These are phyloP conservation scores for Antitrichia curtipendula DNA, from an alignment of 225 moss, liverwort and hornwort species.

Conservation along the genomic window DNA sequence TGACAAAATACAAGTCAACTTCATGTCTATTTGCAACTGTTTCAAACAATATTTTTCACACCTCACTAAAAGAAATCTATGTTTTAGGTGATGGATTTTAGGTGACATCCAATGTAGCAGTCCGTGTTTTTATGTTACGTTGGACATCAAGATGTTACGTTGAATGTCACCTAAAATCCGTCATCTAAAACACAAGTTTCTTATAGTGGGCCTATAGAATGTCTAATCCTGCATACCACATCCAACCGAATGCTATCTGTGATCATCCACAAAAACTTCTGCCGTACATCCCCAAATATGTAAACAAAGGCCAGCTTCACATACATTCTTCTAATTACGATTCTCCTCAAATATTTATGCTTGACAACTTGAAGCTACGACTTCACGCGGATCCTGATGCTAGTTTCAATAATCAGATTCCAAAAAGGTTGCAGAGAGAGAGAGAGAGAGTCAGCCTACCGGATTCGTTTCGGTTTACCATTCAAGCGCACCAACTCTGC, in stretches of 20 bases:
- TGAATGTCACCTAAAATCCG: too few relatives aligned
- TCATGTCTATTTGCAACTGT: not conserved
- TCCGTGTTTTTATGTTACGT: too few relatives aligned
- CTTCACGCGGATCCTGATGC: not conserved
- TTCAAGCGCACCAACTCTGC: slow-evolving; percentile 78
- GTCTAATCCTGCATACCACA: not conserved
- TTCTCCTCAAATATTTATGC: not conserved
- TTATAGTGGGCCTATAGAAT: too few relatives aligned
- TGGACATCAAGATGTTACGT: too few relatives aligned
- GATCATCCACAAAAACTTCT: not conserved
- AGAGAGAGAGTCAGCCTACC: slow-evolving; percentile 4
- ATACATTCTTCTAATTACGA: not conserved
- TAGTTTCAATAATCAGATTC: not conserved
- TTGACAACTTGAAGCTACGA: not conserved
- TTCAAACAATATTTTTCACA: not conserved
- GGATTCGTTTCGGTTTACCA: slow-evolving; percentile 48
- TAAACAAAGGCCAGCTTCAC: not conserved
- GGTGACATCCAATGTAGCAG: too few relatives aligned
- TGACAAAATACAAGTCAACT: not conserved
- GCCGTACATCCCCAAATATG: not conserved
- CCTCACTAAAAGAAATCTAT: too few relatives aligned
- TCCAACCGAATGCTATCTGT: not conserved
- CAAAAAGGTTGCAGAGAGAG: not conserved
- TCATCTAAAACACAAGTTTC: too few relatives aligned
- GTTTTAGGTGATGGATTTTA: too few relatives aligned